Evolutionary conservation across 164 flowering plant genomes (phyloP).

Genomic region (Sedum album): DNA sequence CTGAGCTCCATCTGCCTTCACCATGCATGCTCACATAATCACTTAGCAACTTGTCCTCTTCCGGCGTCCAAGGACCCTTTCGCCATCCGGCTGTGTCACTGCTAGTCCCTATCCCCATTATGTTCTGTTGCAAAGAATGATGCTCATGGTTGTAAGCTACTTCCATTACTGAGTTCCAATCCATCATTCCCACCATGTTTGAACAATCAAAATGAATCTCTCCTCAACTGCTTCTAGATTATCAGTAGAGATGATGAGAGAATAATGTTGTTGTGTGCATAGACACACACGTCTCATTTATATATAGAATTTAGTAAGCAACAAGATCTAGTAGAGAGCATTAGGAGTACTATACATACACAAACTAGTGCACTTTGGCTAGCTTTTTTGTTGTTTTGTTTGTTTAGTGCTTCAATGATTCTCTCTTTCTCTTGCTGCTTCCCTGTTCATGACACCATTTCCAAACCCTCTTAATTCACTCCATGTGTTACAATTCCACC

Average conservation of each 20-base stretch:
- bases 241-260: background rate
- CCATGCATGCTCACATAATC: constrained; percentile 41
- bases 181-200: constrained; percentile 1
- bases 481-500: background rate
- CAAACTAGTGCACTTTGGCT: background rate
- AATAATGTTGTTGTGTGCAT: background rate
- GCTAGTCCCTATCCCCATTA: background rate
- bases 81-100: constrained; percentile 27
- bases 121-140: background rate
- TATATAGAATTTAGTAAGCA: background rate
- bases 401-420: constrained; percentile 5
- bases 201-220: background rate
- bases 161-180: background rate
- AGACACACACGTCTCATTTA: background rate
- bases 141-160: background rate
- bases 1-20: constrained; percentile 61
- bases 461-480: background rate
- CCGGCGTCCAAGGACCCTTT: constrained; percentile 65
- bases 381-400: background rate
- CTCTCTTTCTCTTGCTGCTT: background rate
- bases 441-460: constrained; percentile 4
- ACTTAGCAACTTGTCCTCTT: constrained; percentile 44
- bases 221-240: background rate
- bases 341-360: no score
- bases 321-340: background rate